Conservation (phyloP, 305 asterid species). For the Lippia alba region DNA sequence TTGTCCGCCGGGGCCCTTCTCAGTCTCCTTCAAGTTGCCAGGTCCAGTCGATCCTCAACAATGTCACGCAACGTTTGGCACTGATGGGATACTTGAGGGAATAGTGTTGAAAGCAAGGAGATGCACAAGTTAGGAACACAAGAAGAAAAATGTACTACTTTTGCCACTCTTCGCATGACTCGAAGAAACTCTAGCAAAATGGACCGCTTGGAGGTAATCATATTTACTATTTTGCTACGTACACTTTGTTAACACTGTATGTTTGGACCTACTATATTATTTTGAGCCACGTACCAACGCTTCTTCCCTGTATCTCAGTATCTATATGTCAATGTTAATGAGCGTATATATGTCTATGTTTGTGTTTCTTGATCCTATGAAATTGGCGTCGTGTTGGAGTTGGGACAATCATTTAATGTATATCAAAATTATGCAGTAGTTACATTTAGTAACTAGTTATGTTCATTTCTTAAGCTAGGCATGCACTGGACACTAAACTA, state of each 20-base stretch:
- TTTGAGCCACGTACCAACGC: background rate
- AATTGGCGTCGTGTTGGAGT: background rate
- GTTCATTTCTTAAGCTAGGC: too few species aligned
- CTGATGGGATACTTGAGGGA: slow-evolving; percentile 85
- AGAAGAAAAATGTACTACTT: too few species aligned
- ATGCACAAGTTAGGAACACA: background rate
- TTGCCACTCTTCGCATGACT: background rate
- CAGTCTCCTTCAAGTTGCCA: slow-evolving; percentile 73
- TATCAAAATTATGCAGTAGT: background rate
- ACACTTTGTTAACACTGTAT: too few species aligned
- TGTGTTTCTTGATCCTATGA: background rate
- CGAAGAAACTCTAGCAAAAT: too few species aligned
- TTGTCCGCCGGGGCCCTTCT: slow-evolving; percentile 75
- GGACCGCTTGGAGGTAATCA: too few species aligned
- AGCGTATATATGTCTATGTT: too few species aligned
- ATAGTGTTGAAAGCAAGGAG: slow-evolving; percentile 54
- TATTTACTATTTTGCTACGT: too few species aligned
- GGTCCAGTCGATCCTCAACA: slow-evolving; percentile 81
- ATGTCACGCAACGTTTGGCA: slow-evolving; percentile 73
- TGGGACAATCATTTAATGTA: background rate
- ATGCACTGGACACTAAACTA: too few species aligned
- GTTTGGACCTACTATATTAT: background rate
- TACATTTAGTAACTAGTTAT: too few species aligned
- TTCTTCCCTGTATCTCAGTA: too few species aligned
- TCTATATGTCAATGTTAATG: too few species aligned